Evolutionary conservation across 73 alveolate genomes (phyloP).

Genomic region (Breviolum minutum): DNA sequence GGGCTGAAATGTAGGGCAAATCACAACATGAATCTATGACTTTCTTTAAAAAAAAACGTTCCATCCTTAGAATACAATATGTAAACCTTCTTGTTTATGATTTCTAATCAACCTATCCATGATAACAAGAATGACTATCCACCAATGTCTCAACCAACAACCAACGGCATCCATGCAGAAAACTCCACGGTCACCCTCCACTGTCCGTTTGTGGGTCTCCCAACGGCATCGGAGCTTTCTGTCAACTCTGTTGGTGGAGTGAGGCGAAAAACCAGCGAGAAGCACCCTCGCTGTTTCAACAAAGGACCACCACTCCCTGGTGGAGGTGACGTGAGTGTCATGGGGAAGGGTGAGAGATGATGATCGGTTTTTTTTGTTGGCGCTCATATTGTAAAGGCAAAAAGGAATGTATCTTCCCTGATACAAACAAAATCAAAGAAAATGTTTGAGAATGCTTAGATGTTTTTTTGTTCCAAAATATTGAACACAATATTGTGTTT

Average conservation of each 20-base stretch:
- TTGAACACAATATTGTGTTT: no score
- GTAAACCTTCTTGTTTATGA: background rate
- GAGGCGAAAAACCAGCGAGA: slow-evolving; percentile 63
- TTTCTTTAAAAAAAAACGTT: no score
- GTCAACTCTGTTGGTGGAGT: background rate
- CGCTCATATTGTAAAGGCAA: no score
- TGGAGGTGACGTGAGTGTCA: background rate
- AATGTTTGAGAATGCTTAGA: no score
- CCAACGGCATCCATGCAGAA: background rate
- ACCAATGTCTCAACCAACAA: background rate
- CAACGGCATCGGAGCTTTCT: background rate
- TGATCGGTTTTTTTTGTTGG: background rate
- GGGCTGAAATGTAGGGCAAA: no score
- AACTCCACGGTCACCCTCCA: background rate
- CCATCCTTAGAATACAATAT: no score
- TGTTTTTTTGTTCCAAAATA: no score
- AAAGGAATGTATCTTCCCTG: no score
- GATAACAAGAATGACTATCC: background rate
- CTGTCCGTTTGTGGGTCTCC: background rate
- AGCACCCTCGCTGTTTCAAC: slow-evolving; percentile 85
- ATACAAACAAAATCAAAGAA: no score
- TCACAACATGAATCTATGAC: no score
- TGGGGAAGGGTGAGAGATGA: background rate
- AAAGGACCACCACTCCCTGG: slow-evolving; percentile 28
- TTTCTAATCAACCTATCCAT: background rate